phyloP scores from a whole-genome alignment of 1,139 yeast species.

The Geotrichum carabidarum region DNA sequence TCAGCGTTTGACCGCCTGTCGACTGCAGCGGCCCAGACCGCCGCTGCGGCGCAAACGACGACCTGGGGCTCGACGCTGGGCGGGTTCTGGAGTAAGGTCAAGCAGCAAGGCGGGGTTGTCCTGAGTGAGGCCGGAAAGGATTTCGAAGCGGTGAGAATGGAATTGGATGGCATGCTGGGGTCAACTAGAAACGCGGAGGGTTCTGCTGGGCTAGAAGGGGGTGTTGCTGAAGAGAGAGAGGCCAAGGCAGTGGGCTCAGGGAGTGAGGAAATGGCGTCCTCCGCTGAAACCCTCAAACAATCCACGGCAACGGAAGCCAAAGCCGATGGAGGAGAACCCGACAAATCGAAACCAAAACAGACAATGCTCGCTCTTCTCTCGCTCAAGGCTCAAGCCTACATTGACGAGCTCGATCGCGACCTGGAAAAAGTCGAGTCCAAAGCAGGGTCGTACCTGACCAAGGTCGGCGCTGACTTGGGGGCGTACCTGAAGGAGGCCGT shows the following conservation, averaged over 20 bases:
- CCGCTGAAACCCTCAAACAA: conserved; percentile 10
- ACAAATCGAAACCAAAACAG: conserved; percentile 8
- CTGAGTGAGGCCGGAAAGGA: conserved; percentile 41
- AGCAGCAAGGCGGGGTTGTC: conserved; percentile 41
- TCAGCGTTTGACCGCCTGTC: conserved; percentile 41
- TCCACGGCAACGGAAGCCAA: no score
- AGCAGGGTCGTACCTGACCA: conserved; percentile 56
- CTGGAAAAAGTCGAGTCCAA: conserved; percentile 61
- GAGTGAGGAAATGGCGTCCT: neutral
- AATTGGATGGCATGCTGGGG: conserved; percentile 31
- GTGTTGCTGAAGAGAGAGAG: neutral
- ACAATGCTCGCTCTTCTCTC: conserved; percentile 37
- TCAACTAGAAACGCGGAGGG: conserved; percentile 8
- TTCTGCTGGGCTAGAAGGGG: neutral
- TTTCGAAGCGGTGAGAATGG: conserved; percentile 28
- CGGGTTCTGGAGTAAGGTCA: conserved; percentile 39
- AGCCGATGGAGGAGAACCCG: neutral
- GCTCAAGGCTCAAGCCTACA: conserved; percentile 50
- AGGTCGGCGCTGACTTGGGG: conserved; percentile 45
- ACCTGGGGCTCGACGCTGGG: conserved; percentile 29
- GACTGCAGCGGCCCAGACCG: conserved; percentile 39
- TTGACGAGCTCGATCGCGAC: conserved; percentile 63
- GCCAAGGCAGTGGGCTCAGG: neutral
- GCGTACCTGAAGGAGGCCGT: conserved; percentile 54
- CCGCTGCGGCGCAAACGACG: conserved; percentile 36